These are phyloP conservation scores for Dujonia santamariae DNA, from an alignment of 1,139 yeast genomes.

Conservation along the genomic window DNA sequence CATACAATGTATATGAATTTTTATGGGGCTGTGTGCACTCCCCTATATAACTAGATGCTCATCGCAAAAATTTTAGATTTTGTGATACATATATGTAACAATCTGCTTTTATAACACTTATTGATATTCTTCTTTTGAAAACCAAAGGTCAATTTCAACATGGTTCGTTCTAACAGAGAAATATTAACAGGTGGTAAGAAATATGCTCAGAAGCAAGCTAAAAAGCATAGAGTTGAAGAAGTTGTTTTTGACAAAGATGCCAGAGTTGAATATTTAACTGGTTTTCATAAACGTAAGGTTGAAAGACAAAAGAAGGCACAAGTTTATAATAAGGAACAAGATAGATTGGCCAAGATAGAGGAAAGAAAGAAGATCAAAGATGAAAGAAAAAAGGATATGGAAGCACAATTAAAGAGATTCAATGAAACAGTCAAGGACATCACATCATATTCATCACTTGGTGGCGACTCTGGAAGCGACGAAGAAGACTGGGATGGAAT, in stretches of 20 bases:
- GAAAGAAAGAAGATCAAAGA: constrained; percentile 70
- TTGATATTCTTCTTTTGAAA: no score
- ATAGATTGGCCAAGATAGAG: constrained; percentile 66
- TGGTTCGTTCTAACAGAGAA: constrained; percentile 57
- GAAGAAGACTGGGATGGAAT: constrained; percentile 17
- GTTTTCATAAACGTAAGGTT: constrained; percentile 90
- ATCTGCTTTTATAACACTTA: no score
- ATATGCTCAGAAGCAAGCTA: constrained; percentile 65
- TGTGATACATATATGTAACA: no score
- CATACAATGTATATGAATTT: no score
- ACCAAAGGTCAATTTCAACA: no score
- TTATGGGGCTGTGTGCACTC: no score
- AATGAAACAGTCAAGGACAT: constrained; percentile 52
- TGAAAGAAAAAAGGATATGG: constrained; percentile 65
- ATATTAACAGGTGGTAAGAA: constrained; percentile 84
- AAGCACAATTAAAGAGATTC: constrained; percentile 58
- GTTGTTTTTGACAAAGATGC: constrained; percentile 76
- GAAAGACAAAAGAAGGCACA: constrained; percentile 86
- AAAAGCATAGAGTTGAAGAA: constrained; percentile 70
- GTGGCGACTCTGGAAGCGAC: constrained; percentile 32
- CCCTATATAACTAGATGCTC: no score
- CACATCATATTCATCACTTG: constrained; percentile 28
- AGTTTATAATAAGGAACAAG: constrained; percentile 71
- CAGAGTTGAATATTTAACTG: constrained; percentile 80
- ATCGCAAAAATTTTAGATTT: no score